A percentile compares a stretch with the other conserved stretches of the same genome.
phyloP scores from a whole-genome alignment of 306 rosid species.

The Trifolium dubium region DNA sequence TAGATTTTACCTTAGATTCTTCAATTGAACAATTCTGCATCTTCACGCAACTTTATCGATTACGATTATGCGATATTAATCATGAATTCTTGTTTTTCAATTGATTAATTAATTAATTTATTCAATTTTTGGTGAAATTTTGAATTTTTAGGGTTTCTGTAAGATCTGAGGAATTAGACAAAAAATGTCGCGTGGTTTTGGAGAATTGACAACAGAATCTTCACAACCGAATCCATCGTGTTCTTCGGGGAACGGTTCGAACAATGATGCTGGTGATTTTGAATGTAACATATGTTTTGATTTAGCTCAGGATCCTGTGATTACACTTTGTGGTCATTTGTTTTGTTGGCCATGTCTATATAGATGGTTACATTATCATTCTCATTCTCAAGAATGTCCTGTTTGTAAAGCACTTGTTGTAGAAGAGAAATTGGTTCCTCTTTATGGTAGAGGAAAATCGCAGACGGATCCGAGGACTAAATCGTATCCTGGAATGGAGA shows the following conservation, averaged over 20 bases:
- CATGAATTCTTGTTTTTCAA: background rate
- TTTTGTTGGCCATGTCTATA: constrained; percentile 96
- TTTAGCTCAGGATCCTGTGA: constrained; percentile 86
- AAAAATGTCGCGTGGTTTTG: constrained; percentile 70
- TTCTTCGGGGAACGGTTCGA: constrained; percentile 53
- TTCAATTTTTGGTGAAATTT: background rate
- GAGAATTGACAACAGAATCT: constrained; percentile 62
- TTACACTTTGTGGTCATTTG: constrained; percentile 90
- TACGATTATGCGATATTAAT: background rate
- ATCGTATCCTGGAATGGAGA: constrained; percentile 71
- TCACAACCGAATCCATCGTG: constrained; percentile 60
- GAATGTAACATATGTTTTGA: constrained; percentile 98
- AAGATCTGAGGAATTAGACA: constrained; percentile 38
- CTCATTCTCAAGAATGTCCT: constrained; percentile 91
- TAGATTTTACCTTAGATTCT: background rate
- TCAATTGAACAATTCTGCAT: constrained; percentile 1
- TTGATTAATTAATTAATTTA: background rate
- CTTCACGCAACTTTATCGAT: background rate
- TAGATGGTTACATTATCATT: constrained; percentile 90
- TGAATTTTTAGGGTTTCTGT: constrained; percentile 41
- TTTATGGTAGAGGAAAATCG: constrained; percentile 86
- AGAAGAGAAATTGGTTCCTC: constrained; percentile 85
- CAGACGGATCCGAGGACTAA: constrained; percentile 81
- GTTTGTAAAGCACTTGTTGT: constrained; percentile 86
- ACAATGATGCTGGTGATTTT: constrained; percentile 71